These are phyloP conservation scores for Fonsecaea multimorphosa DNA, from an alignment of 2,329 filamentous ascomycete species.

Conservation along the genomic window DNA sequence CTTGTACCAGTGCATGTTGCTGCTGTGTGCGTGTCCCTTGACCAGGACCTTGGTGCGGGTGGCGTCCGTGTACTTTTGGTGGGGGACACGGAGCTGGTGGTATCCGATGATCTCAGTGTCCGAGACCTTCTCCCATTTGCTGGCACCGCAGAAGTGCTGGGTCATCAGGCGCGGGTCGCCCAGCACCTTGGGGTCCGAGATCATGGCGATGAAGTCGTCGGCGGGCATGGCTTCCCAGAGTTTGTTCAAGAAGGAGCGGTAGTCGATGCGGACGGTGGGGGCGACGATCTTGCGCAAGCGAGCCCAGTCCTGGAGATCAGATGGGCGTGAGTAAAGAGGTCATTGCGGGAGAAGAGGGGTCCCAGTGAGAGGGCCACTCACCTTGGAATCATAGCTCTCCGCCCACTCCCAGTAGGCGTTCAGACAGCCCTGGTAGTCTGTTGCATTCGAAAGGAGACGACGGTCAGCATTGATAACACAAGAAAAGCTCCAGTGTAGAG, in stretches of 20 bases:
- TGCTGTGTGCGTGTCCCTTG: constrained; percentile 64
- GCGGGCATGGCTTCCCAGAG: constrained; percentile 67
- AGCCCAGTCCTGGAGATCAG: constrained; percentile 47
- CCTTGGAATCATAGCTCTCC: constrained; percentile 54
- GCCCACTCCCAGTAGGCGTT: constrained; percentile 50
- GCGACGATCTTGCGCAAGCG: constrained; percentile 52
- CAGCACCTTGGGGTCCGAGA: constrained; percentile 62
- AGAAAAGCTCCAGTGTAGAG: neutral
- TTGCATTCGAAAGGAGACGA: neutral
- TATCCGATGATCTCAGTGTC: constrained; percentile 41
- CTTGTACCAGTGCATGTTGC: constrained; percentile 41
- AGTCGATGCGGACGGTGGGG: constrained; percentile 69
- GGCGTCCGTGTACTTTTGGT: constrained; percentile 65
- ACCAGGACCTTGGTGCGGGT: constrained; percentile 56
- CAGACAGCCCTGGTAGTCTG: constrained; percentile 40
- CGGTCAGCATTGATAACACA: neutral
- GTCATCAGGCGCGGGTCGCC: constrained; percentile 68
- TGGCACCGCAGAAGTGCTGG: constrained; percentile 64
- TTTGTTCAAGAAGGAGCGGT: constrained; percentile 67
- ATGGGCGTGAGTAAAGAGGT: constrained; percentile 8
- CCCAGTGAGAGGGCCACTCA: constrained; percentile 32
- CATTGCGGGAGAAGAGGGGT: neutral
- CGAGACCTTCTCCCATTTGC: constrained; percentile 41
- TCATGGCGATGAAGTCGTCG: constrained; percentile 66
- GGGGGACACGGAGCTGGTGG: constrained; percentile 58